Base-by-base conservation (phyloP, 2,329 filamentous ascomycete species). In the Metarhizium guizhouense region DNA sequence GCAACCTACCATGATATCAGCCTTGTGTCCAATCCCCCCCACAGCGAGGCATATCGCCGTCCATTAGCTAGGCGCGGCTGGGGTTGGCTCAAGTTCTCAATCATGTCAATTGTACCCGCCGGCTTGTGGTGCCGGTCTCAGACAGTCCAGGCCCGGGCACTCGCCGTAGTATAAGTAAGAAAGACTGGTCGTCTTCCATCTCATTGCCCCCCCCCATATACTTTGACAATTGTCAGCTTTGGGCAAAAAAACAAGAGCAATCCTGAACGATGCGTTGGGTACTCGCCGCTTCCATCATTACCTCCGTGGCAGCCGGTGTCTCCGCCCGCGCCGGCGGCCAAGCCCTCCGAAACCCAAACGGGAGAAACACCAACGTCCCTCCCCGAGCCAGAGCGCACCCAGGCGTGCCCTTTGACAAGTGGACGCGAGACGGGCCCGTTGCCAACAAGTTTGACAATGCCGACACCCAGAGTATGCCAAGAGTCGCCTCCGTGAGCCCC, bases 391-490 rank as follows among this genome's bases (percentile, higher is more conserved):
- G 45, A 32, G 13, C 40, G 16, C 52, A 53, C 34, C 48, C 40
- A 1, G 54, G 52, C 4, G 53, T 56, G 18, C 54, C 48, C 2
- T 52, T 34, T 25, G 51, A 56, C 52, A 51, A 32, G 47, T 53
- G 56, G 51, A 50, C 55, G 25, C 57, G 56, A 11, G 18, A 47
- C 54, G 54, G 36, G 34, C 51, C 45, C 1, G 38, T 25, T 10
- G 51, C 43, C n/a, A 54, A 43, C 34, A 50, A 47, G 42, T 59
- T 59, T 43, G 16, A 14, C n/a, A 56, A 20, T 51, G 25, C n/a
- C 14, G 57, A 56, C 25, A 57, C 58, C 7, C 48, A 49, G 11
- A 58, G 58, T 59, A 32, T 50, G 58, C 51, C 8, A 4, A 13
- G 8, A 10, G 14, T 14, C n/a, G 6, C 38, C 6, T 40, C 47